Evolutionary conservation across 306 rosid species (phyloP), one percentile per base, ranked within the genome.

Genomic region (Medicago ruthenica): DNA sequence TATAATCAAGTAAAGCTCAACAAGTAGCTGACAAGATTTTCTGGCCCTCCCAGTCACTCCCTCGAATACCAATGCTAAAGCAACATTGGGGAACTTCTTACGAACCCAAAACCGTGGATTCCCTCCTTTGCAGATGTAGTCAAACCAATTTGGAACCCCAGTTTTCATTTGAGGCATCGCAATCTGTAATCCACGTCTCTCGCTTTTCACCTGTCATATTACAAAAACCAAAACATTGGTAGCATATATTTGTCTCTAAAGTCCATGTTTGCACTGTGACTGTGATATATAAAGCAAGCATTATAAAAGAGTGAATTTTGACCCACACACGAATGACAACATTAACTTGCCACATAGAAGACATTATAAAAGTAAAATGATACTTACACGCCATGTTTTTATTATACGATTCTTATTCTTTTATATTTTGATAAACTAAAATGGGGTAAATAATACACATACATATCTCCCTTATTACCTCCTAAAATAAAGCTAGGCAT

Each of bases 141-240:
- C 36, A 36, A 78, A 78, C 76, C 65, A 60, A 3, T 61, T 6
- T 16, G 60, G 75, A 57, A 68, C 48, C 58, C 27, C 2, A 0
- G n/a, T 47, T 44, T 17, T 34, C 53, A 0, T 15, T 48, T 5
- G 7, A 13, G n/a, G 63, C 76, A 69, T 69, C 39, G 58, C 41
- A 15, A 77, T 0, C 13, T 77, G 17, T 7, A 57, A 9, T 58
- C 12, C 45, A 4, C 1, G 7, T 8, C 8, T n/a, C 34, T 44
- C 69, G 3, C 11, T 16, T 9, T 0, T 3, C n/a, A 41, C 57
- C 75, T 69, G 2, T 22, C 58, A 67, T 41, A 12, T 66, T 31
- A 50, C 6, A 63, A 34, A 6, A 24, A 7, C 20, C 0, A 41
- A 72, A 55, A 59, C 10, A 20, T 3, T 6, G 11, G n/a, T 55